Conservation (phyloP, 345 rosid genomes). For the Corchorus capsularis region DNA sequence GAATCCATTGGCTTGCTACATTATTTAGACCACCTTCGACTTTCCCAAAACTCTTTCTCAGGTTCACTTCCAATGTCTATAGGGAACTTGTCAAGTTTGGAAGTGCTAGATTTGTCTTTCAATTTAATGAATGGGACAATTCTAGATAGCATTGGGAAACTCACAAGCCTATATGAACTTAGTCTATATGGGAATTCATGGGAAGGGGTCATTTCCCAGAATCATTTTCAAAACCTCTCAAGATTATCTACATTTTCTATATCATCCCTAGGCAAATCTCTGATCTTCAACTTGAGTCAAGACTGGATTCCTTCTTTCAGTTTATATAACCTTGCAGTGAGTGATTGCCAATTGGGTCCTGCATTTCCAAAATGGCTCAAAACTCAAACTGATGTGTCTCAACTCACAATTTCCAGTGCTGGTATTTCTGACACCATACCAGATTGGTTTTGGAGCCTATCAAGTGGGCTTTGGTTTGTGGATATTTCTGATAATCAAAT, state of each 20-base stretch:
- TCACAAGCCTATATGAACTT: background rate
- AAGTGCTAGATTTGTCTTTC: conserved; percentile 12
- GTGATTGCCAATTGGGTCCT: conserved; percentile 24
- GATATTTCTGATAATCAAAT: conserved; percentile 30
- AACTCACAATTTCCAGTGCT: conserved; percentile 14
- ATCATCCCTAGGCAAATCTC: conserved; percentile 14
- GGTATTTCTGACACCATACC: conserved; percentile 24
- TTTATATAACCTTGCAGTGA: background rate
- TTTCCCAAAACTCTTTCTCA: conserved; percentile 16
- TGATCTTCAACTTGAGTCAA: conserved; percentile 10
- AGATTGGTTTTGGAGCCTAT: conserved; percentile 28
- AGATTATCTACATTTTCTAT: background rate
- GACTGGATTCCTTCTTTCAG: conserved; percentile 33
- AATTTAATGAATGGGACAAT: conserved; percentile 10
- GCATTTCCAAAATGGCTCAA: conserved; percentile 34
- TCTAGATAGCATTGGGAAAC: conserved; percentile 10
- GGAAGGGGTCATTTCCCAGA: conserved; percentile 17
- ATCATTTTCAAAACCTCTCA: conserved; percentile 23
- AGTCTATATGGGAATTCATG: background rate
- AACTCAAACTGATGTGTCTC: conserved; percentile 12
- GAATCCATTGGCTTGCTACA: background rate
- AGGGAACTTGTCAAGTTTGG: conserved; percentile 27
- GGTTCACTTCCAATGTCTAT: conserved; percentile 36
- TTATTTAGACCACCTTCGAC: background rate
- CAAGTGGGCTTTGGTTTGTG: conserved; percentile 9